Base-by-base conservation (phyloP, 2,329 filamentous ascomycete genomes). In the Colletotrichum chrysophilum region DNA sequence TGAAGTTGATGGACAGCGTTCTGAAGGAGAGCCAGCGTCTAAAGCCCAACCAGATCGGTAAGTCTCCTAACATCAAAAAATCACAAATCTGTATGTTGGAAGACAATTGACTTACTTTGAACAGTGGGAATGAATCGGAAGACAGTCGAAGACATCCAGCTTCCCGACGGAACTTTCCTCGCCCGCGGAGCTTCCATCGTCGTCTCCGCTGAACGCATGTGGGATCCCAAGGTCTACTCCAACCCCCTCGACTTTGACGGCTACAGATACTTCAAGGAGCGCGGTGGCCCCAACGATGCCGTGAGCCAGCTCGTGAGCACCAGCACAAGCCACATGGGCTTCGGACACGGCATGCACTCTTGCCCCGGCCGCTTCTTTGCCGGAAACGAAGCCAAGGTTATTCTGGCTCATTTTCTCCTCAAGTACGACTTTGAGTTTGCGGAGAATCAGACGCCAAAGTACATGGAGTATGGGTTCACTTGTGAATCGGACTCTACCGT, bases 291-390 rank as follows among this genome's bases (percentile, higher is more conserved):
- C 16, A 56, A 66, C 14, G 60, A 65, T 28, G 61, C 48, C 3
- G 34, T 58, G 7, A 55, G 24, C 24, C 60, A 55, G 30, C 48
- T 66, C 5, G 52, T 65, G 24, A 66, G 60, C 32, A 65, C 62
- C 5, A 66, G 69, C 26, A 32, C 34, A 18, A 36, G 52, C 24
- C 69, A 71, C 52, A 71, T 56, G 43, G 69, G 69, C 26, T 71
- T 71, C n/a, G 61, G 69, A 4, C 62, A 58, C 34, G 69, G 69
- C 4, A 64, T 55, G 38, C 68, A 70, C 43, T 48, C 68, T 18
- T 70, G 68, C 21, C 60, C 68, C 1, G 68, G 68, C 1, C 77
- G 68, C 52, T 77, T 66, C 55, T 70, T 64, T 24, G 68, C 60
- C 14, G 30, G 56, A 7, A 48, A 64, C 26, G 60, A 70, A 60